phyloP scores from a whole-genome alignment of 495 filamentous ascomycete species.

The Penicillium taxi region DNA sequence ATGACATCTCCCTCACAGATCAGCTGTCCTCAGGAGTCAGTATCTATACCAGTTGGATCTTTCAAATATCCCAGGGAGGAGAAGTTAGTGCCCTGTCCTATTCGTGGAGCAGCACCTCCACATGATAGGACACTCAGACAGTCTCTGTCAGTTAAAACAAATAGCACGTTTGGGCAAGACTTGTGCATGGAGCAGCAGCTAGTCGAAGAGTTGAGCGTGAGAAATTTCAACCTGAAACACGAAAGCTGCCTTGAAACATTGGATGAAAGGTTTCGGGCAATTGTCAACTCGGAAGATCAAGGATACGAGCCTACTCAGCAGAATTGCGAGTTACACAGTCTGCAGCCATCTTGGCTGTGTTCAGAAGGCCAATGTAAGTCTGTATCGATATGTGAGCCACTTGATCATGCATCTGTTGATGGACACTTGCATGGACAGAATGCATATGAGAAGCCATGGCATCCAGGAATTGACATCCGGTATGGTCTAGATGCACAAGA shows the following conservation, averaged over 20 bases:
- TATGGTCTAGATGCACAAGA: no score
- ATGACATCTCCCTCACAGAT: not conserved
- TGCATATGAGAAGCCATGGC: no score
- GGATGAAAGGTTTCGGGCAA: conserved; percentile 12
- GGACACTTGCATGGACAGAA: no score
- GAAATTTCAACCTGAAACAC: not conserved
- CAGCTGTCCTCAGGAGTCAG: not conserved
- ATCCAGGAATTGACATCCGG: no score
- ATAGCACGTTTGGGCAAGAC: no score
- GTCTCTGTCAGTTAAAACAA: not conserved
- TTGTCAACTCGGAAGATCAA: not conserved
- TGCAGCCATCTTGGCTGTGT: no score
- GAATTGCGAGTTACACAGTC: no score
- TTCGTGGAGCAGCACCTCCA: not conserved
- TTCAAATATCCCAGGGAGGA: not conserved
- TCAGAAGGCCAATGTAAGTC: no score
- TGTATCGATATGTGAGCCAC: no score
- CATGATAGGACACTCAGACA: not conserved
- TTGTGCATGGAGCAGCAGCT: no score
- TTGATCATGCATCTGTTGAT: no score
- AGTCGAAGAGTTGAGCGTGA: not conserved
- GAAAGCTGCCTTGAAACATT: conserved; percentile 8
- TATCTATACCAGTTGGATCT: not conserved
- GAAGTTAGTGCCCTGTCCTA: not conserved
- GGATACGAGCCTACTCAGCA: not conserved